These are phyloP conservation scores for Hyaloscypha bicolor DNA, from an alignment of 495 filamentous ascomycete species.

Conservation along the genomic window DNA sequence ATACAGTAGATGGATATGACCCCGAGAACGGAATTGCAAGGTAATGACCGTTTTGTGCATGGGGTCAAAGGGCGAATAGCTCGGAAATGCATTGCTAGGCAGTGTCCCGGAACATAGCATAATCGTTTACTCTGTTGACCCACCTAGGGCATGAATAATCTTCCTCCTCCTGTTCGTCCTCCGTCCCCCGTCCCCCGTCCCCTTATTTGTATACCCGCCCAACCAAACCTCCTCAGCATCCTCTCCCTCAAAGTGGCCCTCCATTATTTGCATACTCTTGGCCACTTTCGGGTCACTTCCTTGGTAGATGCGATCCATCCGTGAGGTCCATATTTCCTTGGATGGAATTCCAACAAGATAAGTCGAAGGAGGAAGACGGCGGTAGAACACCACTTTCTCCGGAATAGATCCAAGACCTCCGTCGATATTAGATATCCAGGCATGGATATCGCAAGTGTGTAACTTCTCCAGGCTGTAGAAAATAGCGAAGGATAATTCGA, in stretches of 20 bases:
- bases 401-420: slow-evolving; percentile 12
- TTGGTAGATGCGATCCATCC: slow-evolving; percentile 19
- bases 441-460: slow-evolving; percentile 23
- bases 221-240: slow-evolving; percentile 28
- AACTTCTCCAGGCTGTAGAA: slow-evolving; percentile 9
- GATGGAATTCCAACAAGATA: not conserved
- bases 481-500: slow-evolving; percentile 9
- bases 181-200: not conserved
- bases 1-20: too few species aligned
- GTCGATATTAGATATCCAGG: slow-evolving; percentile 20
- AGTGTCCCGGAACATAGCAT: not conserved
- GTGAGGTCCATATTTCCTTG: slow-evolving; percentile 22
- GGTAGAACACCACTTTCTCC: slow-evolving; percentile 14
- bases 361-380: slow-evolving; percentile 9
- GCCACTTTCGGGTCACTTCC: not conserved
- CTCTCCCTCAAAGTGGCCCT: slow-evolving; percentile 21
- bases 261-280: not conserved
- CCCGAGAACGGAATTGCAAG: too few species aligned
- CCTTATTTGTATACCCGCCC: slow-evolving; percentile 13
- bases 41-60: too few species aligned
- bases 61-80: too few species aligned
- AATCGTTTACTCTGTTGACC: not conserved
- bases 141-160: slow-evolving; percentile 12
- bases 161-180: not conserved
- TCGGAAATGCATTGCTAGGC: too few species aligned